Conservation (phyloP, 2,329 filamentous ascomycete genomes). For the Ilyonectria robusta region DNA sequence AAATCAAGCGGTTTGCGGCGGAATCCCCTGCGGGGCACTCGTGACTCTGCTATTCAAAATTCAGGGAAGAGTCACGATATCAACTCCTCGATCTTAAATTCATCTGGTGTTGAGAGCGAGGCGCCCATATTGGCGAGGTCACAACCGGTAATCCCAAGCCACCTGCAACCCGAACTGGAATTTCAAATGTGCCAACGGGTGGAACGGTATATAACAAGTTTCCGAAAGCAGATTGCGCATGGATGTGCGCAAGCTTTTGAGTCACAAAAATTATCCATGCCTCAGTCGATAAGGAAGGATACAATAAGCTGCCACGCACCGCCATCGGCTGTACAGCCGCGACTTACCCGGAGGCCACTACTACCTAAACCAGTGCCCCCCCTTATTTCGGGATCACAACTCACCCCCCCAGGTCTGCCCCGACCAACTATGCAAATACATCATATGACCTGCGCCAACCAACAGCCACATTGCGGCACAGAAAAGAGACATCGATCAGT, state of each 20-base stretch:
- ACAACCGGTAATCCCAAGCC: neutral
- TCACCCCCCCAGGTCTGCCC: no score
- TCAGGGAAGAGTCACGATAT: neutral
- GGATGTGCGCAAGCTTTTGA: neutral
- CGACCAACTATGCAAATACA: no score
- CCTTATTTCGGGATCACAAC: neutral
- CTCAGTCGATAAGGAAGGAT: neutral
- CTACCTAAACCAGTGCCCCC: no score
- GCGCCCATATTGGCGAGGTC: neutral
- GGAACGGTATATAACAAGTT: neutral
- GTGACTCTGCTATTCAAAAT: conserved; percentile 8
- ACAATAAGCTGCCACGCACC: neutral
- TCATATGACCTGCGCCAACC: neutral
- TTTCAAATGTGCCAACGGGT: neutral
- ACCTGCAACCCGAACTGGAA: neutral
- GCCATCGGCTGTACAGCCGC: neutral
- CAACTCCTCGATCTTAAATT: conserved; percentile 7
- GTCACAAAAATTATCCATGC: neutral
- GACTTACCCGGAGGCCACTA: neutral
- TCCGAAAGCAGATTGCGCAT: neutral
- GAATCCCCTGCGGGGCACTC: conserved; percentile 14
- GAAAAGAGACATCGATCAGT: no score
- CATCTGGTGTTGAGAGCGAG: neutral
- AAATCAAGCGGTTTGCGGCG: neutral
- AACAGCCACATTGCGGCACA: no score